phyloP scores from a whole-genome alignment of 2,329 filamentous ascomycete species.

The Ilyonectria mors-panacis region DNA sequence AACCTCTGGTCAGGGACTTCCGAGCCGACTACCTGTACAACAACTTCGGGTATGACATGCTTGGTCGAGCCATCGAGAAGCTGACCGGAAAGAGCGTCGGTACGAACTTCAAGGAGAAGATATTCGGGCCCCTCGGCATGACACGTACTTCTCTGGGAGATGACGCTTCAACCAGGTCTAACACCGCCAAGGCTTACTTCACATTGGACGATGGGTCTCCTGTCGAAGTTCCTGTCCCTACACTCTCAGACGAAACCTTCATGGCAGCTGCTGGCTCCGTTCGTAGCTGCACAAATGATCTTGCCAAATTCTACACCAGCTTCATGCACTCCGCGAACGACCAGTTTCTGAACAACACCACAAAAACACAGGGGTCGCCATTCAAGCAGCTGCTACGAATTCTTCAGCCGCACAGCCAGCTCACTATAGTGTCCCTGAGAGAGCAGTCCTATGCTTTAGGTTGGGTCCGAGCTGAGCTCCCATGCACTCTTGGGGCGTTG shows the following conservation, averaged over 20 bases:
- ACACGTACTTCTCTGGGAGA: neutral
- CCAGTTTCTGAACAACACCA: neutral
- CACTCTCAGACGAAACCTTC: neutral
- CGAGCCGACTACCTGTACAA: conserved; percentile 2
- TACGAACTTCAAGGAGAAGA: conserved; percentile 1
- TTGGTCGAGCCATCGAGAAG: conserved; percentile 6
- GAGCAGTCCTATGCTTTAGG: conserved; percentile 10
- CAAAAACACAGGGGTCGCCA: neutral
- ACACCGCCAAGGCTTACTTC: conserved; percentile 1
- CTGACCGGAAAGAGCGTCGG: neutral
- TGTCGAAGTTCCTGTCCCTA: neutral
- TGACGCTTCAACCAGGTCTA: conserved; percentile 27
- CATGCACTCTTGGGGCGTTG: neutral
- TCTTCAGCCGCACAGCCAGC: conserved; percentile 2
- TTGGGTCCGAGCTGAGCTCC: neutral
- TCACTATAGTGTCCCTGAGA: neutral
- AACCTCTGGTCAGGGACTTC: neutral
- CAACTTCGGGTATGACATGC: conserved; percentile 4
- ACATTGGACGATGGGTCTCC: conserved; percentile 1
- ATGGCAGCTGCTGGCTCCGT: neutral
- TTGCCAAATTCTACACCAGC: neutral
- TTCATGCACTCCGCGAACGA: neutral
- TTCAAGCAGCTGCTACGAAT: conserved; percentile 1
- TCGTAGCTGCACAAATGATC: conserved; percentile 2
- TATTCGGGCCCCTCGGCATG: conserved; percentile 11